Evolutionary conservation across 768 basidiomycete species (phyloP), one percentile per base, ranked within the genome.

Genomic region (Podaxis sp.): DNA sequence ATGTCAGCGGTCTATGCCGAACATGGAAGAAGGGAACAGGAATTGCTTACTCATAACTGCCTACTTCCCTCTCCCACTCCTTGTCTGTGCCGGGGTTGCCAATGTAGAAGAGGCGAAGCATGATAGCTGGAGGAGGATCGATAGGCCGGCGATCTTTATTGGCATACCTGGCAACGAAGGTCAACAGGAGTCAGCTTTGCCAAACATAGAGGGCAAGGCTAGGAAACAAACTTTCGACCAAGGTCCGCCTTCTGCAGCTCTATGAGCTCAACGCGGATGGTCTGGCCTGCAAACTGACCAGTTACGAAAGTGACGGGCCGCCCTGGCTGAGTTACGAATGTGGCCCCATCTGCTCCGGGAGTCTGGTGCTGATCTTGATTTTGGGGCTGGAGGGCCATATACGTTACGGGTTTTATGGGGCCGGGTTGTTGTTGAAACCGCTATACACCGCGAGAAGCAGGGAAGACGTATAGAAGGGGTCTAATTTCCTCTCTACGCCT

Each of bases 231-330:
- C 89, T 89, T 90, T 71, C 89, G 77, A 22, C 88, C 89, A 49
- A 85, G 70, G 70, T 87, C 80, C 12, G 89, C 87, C 68, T 87
- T 86, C 72, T 90, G 89, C 36, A 87, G 71, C 71, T 88, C 89
- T 52, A 77, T 66, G 65, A 87, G 76, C 67, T 86, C 82, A 44
- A 81, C 77, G 44, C 83, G 84, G 38, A 88, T 74, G 28, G 73
- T 75, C 55, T 76, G 71, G 30, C 76, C 77, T n/a, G 72, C 70
- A 67, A 89, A 87, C 67, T 82, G 81, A 6, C 88, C 88, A 61
- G 77, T 72, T 53, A 71, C 68, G 72, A 84, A 87, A 51, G 72
- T 74, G 53, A 83, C 77, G 8, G 83, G 82, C 24, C 68, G 69
- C 37, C 79, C 79, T 60, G 63, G 66, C 12, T 50, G 61, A 10